These are phyloP conservation scores for Aegilops umbellulata DNA, from an alignment of 176 grass and related monocot genomes.

Conservation along the genomic window DNA sequence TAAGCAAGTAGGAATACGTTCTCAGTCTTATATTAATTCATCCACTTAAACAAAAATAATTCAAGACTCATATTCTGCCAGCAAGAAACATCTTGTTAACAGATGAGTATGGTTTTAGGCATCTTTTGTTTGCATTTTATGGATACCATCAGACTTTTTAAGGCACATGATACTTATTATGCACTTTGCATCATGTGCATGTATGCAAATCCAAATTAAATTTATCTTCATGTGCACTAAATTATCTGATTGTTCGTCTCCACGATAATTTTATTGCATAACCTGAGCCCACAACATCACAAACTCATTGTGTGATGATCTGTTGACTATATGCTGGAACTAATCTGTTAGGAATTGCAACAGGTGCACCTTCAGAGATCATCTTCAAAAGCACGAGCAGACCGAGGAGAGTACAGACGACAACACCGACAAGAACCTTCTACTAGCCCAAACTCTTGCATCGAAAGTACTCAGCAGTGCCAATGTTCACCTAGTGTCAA, in stretches of 20 bases:
- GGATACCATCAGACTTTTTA: not conserved
- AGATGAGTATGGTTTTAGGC: not conserved
- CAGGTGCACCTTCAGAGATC: constrained; percentile 84
- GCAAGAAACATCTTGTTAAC: not conserved
- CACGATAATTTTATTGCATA: not conserved
- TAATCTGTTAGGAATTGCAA: constrained; percentile 20
- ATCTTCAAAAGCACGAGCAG: constrained; percentile 53
- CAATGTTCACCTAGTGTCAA: constrained; percentile 71
- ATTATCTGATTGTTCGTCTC: not conserved
- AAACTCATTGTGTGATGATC: not conserved
- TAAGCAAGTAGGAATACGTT: not conserved
- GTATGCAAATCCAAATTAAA: not conserved
- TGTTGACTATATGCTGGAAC: not conserved
- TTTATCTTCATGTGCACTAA: not conserved
- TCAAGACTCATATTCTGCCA: not conserved
- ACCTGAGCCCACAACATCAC: not conserved
- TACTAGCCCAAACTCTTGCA: constrained; percentile 55
- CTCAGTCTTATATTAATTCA: not conserved
- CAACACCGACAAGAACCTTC: constrained; percentile 59
- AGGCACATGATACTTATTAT: not conserved
- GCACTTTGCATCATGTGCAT: not conserved
- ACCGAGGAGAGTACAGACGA: constrained; percentile 25
- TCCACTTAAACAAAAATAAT: not conserved
- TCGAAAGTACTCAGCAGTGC: constrained; percentile 72
- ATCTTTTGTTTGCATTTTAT: not conserved